A percentile compares a stretch with the other conserved stretches of the same genome.
Conservation (phyloP, 768 basidiomycete species). For the Suillus bovinus region DNA sequence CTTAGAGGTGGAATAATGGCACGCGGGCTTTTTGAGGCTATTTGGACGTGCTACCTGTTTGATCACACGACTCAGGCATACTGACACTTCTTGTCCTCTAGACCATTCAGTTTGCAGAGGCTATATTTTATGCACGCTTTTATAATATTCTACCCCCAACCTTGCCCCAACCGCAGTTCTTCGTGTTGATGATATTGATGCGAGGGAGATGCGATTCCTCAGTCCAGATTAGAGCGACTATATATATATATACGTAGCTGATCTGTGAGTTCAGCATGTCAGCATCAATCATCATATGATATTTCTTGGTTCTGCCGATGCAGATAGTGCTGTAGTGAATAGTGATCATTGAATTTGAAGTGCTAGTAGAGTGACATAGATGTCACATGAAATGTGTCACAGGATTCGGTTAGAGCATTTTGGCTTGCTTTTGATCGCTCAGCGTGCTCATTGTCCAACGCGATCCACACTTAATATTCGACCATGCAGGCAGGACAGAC, state of each 20-base stretch:
- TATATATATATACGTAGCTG: neutral
- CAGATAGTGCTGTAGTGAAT: no score
- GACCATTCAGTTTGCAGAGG: neutral
- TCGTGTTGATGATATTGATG: neutral
- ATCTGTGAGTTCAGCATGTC: neutral
- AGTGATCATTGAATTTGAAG: no score
- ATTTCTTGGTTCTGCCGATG: no score
- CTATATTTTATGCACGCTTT: neutral
- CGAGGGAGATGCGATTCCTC: neutral
- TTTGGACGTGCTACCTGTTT: neutral
- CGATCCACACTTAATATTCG: neutral
- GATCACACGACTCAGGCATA: neutral
- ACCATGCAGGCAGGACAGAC: slow-evolving; percentile 52
- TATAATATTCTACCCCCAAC: neutral
- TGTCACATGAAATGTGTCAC: slow-evolving; percentile 1
- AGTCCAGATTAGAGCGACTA: neutral
- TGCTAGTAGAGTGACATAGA: no score
- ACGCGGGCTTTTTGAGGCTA: no score
- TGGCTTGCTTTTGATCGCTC: neutral
- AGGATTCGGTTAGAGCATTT: neutral
- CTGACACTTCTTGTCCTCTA: neutral
- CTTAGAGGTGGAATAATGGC: no score
- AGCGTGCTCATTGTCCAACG: neutral
- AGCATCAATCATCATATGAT: neutral
- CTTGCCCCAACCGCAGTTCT: no score